phyloP scores from a whole-genome alignment of 106 monocot genomes.

The Iris macrosiphon region DNA sequence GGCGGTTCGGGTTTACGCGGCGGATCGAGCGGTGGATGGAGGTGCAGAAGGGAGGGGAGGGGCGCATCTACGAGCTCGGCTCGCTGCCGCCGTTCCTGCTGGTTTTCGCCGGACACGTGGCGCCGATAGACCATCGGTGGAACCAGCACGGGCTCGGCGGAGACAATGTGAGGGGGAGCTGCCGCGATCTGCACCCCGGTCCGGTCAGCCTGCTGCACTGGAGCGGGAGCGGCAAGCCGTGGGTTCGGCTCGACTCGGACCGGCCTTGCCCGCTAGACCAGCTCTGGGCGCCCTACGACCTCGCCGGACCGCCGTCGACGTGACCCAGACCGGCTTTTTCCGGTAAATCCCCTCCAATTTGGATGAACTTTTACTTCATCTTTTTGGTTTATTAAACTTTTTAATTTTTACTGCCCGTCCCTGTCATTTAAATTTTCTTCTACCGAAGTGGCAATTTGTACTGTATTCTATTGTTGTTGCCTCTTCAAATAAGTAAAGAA shows the following conservation, averaged over 20 bases:
- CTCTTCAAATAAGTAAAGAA: too few species aligned
- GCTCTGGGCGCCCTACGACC: constrained; percentile 90
- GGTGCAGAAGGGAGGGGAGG: constrained; percentile 55
- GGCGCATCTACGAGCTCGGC: constrained; percentile 93
- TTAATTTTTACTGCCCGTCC: too few species aligned
- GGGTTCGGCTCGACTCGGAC: constrained; percentile 68
- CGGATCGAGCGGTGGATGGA: constrained; percentile 96
- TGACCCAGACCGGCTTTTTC: too few species aligned
- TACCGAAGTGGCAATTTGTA: too few species aligned
- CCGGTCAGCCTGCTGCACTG: constrained; percentile 97
- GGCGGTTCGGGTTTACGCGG: constrained; percentile 48
- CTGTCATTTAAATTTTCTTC: too few species aligned
- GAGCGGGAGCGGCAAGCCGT: constrained; percentile 95
- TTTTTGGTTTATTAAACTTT: too few species aligned
- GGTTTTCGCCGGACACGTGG: constrained; percentile 89
- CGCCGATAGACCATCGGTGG: constrained; percentile 96
- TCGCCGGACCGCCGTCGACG: too few species aligned
- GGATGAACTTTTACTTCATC: too few species aligned
- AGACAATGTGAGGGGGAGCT: constrained; percentile 89
- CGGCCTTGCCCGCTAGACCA: constrained; percentile 84
- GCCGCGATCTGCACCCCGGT: constrained; percentile 83
- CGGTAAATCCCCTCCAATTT: too few species aligned
- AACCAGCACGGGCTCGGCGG: constrained; percentile 98
- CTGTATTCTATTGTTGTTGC: too few species aligned
- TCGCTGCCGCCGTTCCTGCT: constrained; percentile 93